Base-by-base conservation (phyloP, 495 filamentous ascomycete genomes). In the Entonaema liquescens region DNA sequence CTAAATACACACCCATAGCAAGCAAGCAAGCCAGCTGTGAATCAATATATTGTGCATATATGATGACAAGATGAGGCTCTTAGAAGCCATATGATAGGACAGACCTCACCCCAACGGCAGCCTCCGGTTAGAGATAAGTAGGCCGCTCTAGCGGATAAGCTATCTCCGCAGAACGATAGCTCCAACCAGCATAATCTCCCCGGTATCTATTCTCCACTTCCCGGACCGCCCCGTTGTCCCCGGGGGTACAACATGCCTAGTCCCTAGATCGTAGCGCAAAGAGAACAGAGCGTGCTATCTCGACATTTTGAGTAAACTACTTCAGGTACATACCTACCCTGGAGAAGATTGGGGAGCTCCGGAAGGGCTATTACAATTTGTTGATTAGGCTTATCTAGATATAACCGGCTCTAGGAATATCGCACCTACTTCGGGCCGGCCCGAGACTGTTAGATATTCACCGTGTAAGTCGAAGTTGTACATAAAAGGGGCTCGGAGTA, bases 181-280 rank as follows among this genome's bases (percentile, higher is more conserved):
- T 47, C 21, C 21, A 26, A 35, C 55, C 36, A 64, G 52, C 33
- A 59, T 59, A 53, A 69, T 69, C 59, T 29, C 31, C 42, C 62
- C 58, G 40, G 58, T 63, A 58, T 67, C 57, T 29, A 21, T 63
- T 66, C 69, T 60, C 69, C 69, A 67, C 64, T 38, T 29, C 56
- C 62, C 69, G 69, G 69, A 40, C 69, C 54, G 69, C 63, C 69
- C 69, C 69, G 69, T 67, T 44, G 13, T 40, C 44, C 44, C 64
- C 57, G 31, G 52, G 44, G 25, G 44, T 23, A 60, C 12, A 28
- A 7, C 5, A n/a, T 29, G 7, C 5, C 23, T 53, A 40, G 15
- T 26, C 26, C 6, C 26, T 54, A 47, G 44, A 36, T 5, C 3
- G 36, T 56, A 62, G 28, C 12, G 44, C 17, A 21, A 25, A 25